Conservation (phyloP, 331 rosid species). For the Prunus yedoensis region DNA sequence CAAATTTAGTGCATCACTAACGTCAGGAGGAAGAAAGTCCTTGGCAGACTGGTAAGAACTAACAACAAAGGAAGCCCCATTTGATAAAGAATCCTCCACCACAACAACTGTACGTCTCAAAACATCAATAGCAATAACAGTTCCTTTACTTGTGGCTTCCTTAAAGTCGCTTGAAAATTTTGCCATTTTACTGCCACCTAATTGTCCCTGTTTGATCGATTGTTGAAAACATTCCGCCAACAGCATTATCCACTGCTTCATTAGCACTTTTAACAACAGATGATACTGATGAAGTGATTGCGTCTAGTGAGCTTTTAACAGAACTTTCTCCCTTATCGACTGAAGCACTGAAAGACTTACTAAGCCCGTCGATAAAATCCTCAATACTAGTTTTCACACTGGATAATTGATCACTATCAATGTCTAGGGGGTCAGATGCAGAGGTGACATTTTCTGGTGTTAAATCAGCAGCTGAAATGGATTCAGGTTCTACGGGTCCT, state of each 20-base stretch:
- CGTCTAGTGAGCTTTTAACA: constrained; percentile 53
- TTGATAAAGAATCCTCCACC: constrained; percentile 64
- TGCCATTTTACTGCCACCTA: constrained; percentile 47
- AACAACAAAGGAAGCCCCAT: constrained; percentile 58
- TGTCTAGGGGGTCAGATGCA: constrained; percentile 25
- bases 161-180: constrained; percentile 58
- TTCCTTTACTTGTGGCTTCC: constrained; percentile 55
- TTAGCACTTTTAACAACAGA: constrained; percentile 47
- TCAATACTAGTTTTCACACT: constrained; percentile 47
- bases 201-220: constrained; percentile 63
- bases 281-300: constrained; percentile 46
- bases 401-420: constrained; percentile 39
- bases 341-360: constrained; percentile 50
- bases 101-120: constrained; percentile 57
- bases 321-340: constrained; percentile 51
- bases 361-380: constrained; percentile 45
- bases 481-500: constrained; percentile 38
- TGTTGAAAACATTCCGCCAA: constrained; percentile 48
- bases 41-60: constrained; percentile 71
- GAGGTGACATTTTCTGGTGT: constrained; percentile 33
- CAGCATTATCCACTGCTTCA: constrained; percentile 52
- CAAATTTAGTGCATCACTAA: constrained; percentile 55
- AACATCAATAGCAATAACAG: constrained; percentile 53
- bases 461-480: constrained; percentile 34
- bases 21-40: constrained; percentile 65